Conservation (phyloP, 2,329 filamentous ascomycete genomes). For the Cadophora luteo-olivacea region DNA sequence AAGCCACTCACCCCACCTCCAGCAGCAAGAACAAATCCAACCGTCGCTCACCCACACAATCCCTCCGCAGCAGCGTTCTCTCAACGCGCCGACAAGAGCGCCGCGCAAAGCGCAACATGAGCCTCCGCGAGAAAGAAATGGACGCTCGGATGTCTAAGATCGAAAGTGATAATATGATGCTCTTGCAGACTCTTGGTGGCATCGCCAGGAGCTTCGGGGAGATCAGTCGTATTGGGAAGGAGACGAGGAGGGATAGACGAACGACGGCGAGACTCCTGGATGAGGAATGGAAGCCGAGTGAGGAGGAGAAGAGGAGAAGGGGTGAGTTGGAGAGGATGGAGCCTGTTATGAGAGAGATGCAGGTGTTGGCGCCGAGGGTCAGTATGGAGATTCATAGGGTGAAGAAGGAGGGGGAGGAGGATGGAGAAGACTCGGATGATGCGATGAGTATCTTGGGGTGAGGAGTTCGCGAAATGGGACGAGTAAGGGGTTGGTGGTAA, state of each 20-base stretch:
- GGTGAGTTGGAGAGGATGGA: conserved; percentile 24
- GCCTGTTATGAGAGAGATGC: conserved; percentile 28
- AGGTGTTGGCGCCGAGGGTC: conserved; percentile 24
- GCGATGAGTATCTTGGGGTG: conserved; percentile 6
- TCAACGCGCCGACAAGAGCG: conserved; percentile 28
- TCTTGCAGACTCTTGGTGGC: conserved; percentile 33
- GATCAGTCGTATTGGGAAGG: conserved; percentile 23
- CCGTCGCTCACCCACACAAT: conserved; percentile 3
- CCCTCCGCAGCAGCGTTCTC: conserved; percentile 17
- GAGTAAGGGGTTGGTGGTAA: neutral
- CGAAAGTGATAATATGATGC: conserved; percentile 38
- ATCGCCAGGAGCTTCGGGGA: conserved; percentile 34
- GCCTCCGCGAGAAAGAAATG: conserved; percentile 34
- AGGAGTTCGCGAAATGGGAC: neutral
- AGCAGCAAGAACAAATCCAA: neutral
- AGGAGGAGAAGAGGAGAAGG: conserved; percentile 11
- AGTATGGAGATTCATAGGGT: conserved; percentile 22
- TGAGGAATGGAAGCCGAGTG: neutral
- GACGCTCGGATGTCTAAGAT: conserved; percentile 35
- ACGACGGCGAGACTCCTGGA: conserved; percentile 1
- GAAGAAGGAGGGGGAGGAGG: neutral
- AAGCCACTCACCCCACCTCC: neutral
- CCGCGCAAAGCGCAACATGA: conserved; percentile 29
- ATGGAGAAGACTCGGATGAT: conserved; percentile 3
- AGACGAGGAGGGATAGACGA: conserved; percentile 3